Conservation (phyloP, 2,329 filamentous ascomycete genomes). For the Penicillium oxalicum region DNA sequence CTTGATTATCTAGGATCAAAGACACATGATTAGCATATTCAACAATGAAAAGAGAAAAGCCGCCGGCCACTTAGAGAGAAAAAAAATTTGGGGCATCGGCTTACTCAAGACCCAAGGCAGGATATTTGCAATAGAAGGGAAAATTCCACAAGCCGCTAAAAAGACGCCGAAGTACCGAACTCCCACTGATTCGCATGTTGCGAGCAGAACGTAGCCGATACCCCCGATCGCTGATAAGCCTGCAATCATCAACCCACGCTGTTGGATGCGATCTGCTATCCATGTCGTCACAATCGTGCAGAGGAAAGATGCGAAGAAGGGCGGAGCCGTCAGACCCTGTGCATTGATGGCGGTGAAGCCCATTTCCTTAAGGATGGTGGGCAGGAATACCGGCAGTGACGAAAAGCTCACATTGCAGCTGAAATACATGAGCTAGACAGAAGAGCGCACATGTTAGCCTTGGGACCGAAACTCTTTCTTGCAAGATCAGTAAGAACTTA, state of each 20-base stretch:
- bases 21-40: not conserved
- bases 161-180: conserved; percentile 50
- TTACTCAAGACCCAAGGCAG: conserved; percentile 60
- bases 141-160: conserved; percentile 56
- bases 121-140: conserved; percentile 63
- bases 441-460: not conserved
- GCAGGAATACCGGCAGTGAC: conserved; percentile 59
- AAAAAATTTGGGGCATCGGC: conserved; percentile 9
- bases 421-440: conserved; percentile 49
- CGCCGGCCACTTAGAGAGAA: not conserved
- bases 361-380: conserved; percentile 59
- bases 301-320: conserved; percentile 62
- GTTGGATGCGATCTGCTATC: conserved; percentile 59
- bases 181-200: conserved; percentile 47
- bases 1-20: conserved; percentile 55
- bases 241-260: conserved; percentile 58
- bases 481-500: conserved; percentile 18
- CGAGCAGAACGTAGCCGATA: conserved; percentile 60
- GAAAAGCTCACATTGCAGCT: conserved; percentile 60
- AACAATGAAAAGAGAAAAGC: not conserved
- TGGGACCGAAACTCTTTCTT: not conserved
- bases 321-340: conserved; percentile 66
- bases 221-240: conserved; percentile 52
- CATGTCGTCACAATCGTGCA: conserved; percentile 57
- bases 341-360: conserved; percentile 62